Evolutionary conservation across 192 early-diverging fungal genomes (phyloP), one percentile per base, ranked within the genome.

Genomic region (Coemansia sp.): DNA sequence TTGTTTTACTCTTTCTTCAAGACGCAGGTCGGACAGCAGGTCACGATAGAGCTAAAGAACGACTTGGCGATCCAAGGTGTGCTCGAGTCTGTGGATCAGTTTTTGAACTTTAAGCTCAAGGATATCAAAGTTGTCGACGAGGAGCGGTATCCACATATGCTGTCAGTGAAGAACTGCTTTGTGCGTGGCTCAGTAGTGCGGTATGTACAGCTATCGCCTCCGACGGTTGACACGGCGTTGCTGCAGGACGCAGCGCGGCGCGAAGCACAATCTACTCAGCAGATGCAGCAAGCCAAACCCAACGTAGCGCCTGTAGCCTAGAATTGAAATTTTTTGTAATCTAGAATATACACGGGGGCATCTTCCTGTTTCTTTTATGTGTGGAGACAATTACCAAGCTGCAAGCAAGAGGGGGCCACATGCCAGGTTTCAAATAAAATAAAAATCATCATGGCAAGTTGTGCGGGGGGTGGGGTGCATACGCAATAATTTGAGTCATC

Each of bases 1-100:
- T 85, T 99, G n/a, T 99, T 99, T 70, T 99, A 98, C 79, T 98
- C 96, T 34, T 98, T 99, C 74, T 99, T 99, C 88, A 99, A 99
- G 81, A 99, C 97, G 1, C 88, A 98, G 23, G 93, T 99, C 25
- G 96, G 95, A 10, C 92, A 97, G 72, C 82, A 89, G 62, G 96
- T 99, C 19, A 96, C 94, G 8, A 92, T 99, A 9, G 98, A 99
- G 85, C 88, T 99, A 68, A 99, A 99, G 85, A 99, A 99, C 72
- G 98, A 99, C 84, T 76, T 99, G 64, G 87, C 91, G 17, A 95
- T 99, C 53, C 88, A 85, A 34, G 98, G 98, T 14, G 91, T 89
- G 27, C 85, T 99, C 29, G 93, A 96, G 27, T 98, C 97, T 2
- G 98, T 99, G 8, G 98, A 99, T 85, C 98, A 98, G 85, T 99